Conservation (phyloP, 2,329 filamentous ascomycete species). For the Waltergamsia citrina region DNA sequence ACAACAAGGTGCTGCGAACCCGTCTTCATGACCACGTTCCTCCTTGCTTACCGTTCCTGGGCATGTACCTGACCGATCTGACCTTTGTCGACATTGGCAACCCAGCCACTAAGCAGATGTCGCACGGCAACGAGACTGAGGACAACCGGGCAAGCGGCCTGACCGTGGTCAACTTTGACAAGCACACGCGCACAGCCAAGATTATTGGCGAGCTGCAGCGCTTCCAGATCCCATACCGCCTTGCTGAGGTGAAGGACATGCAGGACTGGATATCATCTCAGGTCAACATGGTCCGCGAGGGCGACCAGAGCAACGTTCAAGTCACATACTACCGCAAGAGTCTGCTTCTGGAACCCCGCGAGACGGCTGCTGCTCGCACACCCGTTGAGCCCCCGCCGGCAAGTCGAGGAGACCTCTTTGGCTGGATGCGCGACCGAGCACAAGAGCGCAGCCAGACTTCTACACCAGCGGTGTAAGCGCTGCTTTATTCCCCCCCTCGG, state of each 20-base stretch:
- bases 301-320: constrained; percentile 46
- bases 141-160: constrained; percentile 58
- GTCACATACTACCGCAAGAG: constrained; percentile 70
- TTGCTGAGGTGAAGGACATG: constrained; percentile 75
- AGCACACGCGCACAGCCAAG: constrained; percentile 87
- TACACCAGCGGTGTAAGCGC: too few species aligned
- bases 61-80: constrained; percentile 91
- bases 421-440: constrained; percentile 39
- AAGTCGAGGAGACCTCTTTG: constrained; percentile 32
- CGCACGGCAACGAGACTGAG: constrained; percentile 32
- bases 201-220: constrained; percentile 93
- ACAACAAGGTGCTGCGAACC: constrained; percentile 78
- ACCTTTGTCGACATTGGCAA: constrained; percentile 96
- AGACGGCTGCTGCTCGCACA: constrained; percentile 25
- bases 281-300: constrained; percentile 63
- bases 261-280: constrained; percentile 88
- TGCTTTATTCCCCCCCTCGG: neutral
- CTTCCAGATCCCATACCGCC: constrained; percentile 87
- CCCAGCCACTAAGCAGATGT: constrained; percentile 69
- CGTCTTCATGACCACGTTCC: constrained; percentile 79
- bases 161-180: constrained; percentile 94
- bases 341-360: constrained; percentile 70
- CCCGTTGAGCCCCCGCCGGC: constrained; percentile 20
- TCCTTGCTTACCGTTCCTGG: constrained; percentile 89
- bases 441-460: constrained; percentile 5